These are phyloP conservation scores for Skeletonema marinoi DNA, from an alignment of 108 stramenopile genomes.

Conservation along the genomic window DNA sequence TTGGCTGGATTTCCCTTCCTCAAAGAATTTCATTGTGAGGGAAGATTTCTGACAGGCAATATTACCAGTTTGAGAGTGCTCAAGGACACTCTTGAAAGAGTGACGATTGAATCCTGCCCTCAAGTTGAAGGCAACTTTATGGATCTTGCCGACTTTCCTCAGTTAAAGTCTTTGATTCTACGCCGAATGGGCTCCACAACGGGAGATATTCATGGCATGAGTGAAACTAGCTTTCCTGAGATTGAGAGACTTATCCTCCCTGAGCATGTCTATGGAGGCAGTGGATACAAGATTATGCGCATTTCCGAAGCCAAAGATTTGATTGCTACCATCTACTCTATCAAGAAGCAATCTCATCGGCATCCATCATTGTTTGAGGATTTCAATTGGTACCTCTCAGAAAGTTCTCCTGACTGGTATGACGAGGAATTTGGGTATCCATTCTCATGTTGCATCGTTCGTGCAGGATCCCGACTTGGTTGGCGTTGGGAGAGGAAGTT, in stretches of 20 bases:
- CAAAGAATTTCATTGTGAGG: neutral
- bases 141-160: conserved; percentile 8
- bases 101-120: neutral
- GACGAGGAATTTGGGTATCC: too few species aligned
- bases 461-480: too few species aligned
- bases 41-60: neutral
- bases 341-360: neutral
- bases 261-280: neutral
- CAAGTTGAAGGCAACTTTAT: neutral
- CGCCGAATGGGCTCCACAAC: neutral
- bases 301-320: neutral
- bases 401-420: too few species aligned
- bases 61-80: conserved; percentile 16
- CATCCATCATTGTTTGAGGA: too few species aligned
- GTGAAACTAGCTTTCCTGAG: neutral
- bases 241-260: neutral
- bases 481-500: too few species aligned
- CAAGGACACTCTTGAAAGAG: conserved; percentile 7
- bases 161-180: neutral
- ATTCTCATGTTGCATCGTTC: too few species aligned
- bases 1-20: conserved; percentile 8
- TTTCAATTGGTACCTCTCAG: too few species aligned
- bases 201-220: neutral
- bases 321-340: neutral
- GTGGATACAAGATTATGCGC: neutral